Evolutionary conservation across 192 early-diverging fungal genomes (phyloP).

Genomic region (Coemansia sp.): DNA sequence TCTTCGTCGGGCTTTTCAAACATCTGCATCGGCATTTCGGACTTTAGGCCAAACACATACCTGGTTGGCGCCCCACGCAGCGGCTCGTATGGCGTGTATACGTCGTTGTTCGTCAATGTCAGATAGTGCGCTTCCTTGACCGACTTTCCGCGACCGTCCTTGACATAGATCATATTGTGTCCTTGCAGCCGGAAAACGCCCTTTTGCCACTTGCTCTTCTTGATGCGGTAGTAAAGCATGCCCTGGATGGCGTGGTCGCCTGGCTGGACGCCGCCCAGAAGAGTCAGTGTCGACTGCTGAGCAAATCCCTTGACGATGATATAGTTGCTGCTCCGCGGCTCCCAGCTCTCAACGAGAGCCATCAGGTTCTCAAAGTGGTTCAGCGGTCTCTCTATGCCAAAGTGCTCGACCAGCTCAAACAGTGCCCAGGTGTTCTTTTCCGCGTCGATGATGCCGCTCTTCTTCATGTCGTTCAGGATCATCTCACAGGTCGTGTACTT

Average conservation of each 20-base stretch:
- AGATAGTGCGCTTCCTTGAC: conserved; percentile 46
- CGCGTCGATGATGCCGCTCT: conserved; percentile 57
- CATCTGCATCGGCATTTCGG: conserved; percentile 68
- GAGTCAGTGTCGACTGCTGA: conserved; percentile 24
- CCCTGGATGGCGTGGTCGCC: conserved; percentile 56
- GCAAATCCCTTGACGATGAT: conserved; percentile 70
- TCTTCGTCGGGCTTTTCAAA: conserved; percentile 84
- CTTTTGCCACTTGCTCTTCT: conserved; percentile 84
- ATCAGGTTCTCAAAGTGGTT: conserved; percentile 88
- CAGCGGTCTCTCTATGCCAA: conserved; percentile 84
- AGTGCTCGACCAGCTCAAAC: conserved; percentile 86
- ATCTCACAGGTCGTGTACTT: conserved; percentile 68
- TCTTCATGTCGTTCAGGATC: conserved; percentile 67
- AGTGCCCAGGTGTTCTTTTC: conserved; percentile 68
- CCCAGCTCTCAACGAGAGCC: conserved; percentile 81
- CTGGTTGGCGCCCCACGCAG: conserved; percentile 70
- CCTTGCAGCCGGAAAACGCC: conserved; percentile 61
- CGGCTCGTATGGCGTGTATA: conserved; percentile 72
- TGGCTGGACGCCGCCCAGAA: conserved; percentile 30
- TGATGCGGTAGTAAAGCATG: conserved; percentile 71
- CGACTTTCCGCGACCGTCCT: conserved; percentile 32
- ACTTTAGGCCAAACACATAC: conserved; percentile 82
- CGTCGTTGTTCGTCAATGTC: conserved; percentile 70
- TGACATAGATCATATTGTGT: conserved; percentile 35
- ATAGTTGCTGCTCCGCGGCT: conserved; percentile 70